These are phyloP conservation scores for Diaporthe batatas DNA, from an alignment of 2,329 filamentous ascomycete genomes.

Conservation along the genomic window DNA sequence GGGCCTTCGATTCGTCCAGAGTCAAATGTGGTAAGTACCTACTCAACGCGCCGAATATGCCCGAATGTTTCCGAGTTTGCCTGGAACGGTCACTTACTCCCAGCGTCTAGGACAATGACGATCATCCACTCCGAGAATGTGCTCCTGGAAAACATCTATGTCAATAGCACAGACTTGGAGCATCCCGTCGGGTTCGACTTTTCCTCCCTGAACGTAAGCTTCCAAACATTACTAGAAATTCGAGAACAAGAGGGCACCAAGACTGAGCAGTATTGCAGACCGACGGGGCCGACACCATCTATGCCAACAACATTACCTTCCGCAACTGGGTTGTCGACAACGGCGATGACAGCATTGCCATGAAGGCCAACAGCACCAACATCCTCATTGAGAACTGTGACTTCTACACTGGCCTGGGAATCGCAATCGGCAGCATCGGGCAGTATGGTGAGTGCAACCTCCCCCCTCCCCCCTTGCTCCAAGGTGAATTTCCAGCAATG, in stretches of 20 bases:
- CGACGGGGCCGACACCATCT: conserved; percentile 40
- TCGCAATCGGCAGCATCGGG: conserved; percentile 56
- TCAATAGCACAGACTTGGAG: conserved; percentile 41
- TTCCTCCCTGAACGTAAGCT: conserved; percentile 39
- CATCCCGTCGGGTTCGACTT: conserved; percentile 41
- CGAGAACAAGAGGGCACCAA: not conserved
- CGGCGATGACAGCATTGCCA: conserved; percentile 55
- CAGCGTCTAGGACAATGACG: conserved; percentile 36
- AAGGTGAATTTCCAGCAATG: no score
- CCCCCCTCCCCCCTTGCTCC: rapidly evolving
- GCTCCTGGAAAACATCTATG: conserved; percentile 39
- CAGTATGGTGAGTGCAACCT: conserved; percentile 51
- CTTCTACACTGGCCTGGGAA: conserved; percentile 54
- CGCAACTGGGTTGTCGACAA: conserved; percentile 40
- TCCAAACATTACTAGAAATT: no score
- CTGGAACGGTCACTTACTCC: not conserved
- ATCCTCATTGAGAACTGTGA: conserved; percentile 55
- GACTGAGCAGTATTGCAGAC: conserved; percentile 29
- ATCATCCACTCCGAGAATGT: conserved; percentile 43
- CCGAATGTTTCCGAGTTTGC: not conserved
- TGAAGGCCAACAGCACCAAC: conserved; percentile 57
- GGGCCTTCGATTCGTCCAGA: conserved; percentile 37
- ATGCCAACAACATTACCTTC: conserved; percentile 41
- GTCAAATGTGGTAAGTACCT: conserved; percentile 41
- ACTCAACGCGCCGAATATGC: not conserved